phyloP scores from a whole-genome alignment of 202 grass and related monocot species.

The Musa balbisiana region DNA sequence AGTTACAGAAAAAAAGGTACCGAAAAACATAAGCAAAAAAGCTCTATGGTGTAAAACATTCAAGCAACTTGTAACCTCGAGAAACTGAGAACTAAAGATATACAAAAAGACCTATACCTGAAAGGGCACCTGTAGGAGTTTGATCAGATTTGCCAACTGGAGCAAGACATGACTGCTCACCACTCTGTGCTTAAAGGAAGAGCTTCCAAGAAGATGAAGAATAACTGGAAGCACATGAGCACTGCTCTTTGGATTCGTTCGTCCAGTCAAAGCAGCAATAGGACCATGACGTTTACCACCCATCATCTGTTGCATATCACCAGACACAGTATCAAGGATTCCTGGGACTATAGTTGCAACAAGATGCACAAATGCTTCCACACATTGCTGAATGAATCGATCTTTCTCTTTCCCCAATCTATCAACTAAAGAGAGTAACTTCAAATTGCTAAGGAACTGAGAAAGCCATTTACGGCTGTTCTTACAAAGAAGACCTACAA shows the following conservation, averaged over 20 bases:
- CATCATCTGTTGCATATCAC: constrained; percentile 87
- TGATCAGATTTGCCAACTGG: constrained; percentile 83
- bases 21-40: not conserved
- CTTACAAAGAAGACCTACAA: constrained; percentile 87
- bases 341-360: constrained; percentile 56
- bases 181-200: constrained; percentile 70
- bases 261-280: constrained; percentile 46
- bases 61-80: not conserved
- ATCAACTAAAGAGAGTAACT: constrained; percentile 77
- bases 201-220: constrained; percentile 90
- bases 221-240: constrained; percentile 86
- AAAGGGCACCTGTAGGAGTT: constrained; percentile 79
- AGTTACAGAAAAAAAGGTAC: too few species aligned
- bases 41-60: not conserved
- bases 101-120: constrained; percentile 35
- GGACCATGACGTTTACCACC: constrained; percentile 79
- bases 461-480: constrained; percentile 88
- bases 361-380: constrained; percentile 68
- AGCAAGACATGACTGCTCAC: constrained; percentile 68
- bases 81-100: not conserved
- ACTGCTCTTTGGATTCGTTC: constrained; percentile 68
- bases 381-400: constrained; percentile 73
- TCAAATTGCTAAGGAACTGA: constrained; percentile 74
- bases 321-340: constrained; percentile 73
- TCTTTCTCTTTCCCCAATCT: constrained; percentile 83